Conservation (phyloP, 1,284 basidiomycete genomes). For the Puccinia brachypodii region DNA sequence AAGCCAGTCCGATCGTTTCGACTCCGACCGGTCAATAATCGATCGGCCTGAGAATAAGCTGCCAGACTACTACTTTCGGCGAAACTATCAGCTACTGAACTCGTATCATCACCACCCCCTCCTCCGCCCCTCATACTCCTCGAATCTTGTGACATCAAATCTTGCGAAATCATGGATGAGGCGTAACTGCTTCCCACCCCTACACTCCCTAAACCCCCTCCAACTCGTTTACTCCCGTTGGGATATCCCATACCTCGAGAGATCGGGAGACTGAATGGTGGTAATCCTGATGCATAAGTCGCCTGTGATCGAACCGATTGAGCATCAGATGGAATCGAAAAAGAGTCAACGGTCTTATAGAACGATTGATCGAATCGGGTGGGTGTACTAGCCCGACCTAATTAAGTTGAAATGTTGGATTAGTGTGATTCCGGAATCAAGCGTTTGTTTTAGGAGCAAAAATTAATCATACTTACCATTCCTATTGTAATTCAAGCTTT, state of each 20-base stretch:
- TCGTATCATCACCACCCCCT: conserved; percentile 36
- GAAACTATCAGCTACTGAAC: conserved; percentile 34
- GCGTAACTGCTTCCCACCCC: conserved; percentile 81
- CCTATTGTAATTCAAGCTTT: background rate
- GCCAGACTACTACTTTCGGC: conserved; percentile 21
- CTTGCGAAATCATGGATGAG: conserved; percentile 85
- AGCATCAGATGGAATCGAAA: conserved; percentile 92
- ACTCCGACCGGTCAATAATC: conserved; percentile 33
- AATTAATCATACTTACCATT: conserved; percentile 13
- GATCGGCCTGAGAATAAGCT: conserved; percentile 39
- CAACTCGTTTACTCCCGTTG: conserved; percentile 62
- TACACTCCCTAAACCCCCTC: conserved; percentile 61
- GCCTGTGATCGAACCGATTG: conserved; percentile 92
- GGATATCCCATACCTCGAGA: conserved; percentile 65
- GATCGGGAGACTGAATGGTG: conserved; percentile 69
- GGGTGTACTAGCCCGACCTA: conserved; percentile 70
- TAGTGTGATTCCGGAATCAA: too few species aligned
- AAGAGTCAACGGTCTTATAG: conserved; percentile 89
- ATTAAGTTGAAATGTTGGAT: background rate
- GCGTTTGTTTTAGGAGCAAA: too few species aligned
- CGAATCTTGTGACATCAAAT: conserved; percentile 64
- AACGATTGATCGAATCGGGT: conserved; percentile 90
- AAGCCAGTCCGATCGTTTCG: conserved; percentile 31
- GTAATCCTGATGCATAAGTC: conserved; percentile 83
- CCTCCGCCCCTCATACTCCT: conserved; percentile 27